Evolutionary conservation across 306 rosid genomes (phyloP).

Genomic region (Vigna trinervia): DNA sequence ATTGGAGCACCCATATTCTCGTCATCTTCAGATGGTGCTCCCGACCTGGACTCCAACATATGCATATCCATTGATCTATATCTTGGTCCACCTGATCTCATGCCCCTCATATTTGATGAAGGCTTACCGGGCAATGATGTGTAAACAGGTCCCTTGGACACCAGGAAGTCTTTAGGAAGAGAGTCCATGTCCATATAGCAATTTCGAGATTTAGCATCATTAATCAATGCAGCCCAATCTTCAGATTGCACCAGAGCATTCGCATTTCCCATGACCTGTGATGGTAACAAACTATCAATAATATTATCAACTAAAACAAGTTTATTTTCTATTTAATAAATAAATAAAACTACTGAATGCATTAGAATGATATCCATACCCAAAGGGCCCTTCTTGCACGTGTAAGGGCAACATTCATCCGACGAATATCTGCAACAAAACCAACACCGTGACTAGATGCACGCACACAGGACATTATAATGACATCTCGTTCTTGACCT

Average conservation of each 20-base stretch:
- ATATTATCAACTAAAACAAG: conserved; percentile 21
- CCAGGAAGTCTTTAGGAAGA: conserved; percentile 85
- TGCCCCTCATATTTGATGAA: conserved; percentile 69
- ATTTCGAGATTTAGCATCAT: conserved; percentile 81
- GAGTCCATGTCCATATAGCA: conserved; percentile 92
- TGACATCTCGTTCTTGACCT: conserved; percentile 98
- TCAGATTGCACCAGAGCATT: conserved; percentile 82
- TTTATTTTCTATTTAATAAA: neutral
- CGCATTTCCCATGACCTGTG: conserved; percentile 98
- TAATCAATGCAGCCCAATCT: conserved; percentile 90
- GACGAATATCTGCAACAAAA: conserved; percentile 92
- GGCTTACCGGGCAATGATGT: conserved; percentile 70
- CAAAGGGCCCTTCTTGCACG: conserved; percentile 98
- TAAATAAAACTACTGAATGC: neutral
- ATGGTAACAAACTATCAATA: conserved; percentile 31
- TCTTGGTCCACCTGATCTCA: conserved; percentile 78
- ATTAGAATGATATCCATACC: conserved; percentile 58
- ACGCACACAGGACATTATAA: conserved; percentile 98
- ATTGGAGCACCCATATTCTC: conserved; percentile 61
- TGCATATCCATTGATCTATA: conserved; percentile 80
- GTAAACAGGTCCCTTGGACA: conserved; percentile 62
- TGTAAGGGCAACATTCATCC: conserved; percentile 98
- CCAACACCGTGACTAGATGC: conserved; percentile 96
- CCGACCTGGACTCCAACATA: conserved; percentile 71
- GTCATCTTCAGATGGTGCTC: conserved; percentile 83